phyloP scores from a whole-genome alignment of 2,329 filamentous ascomycete genomes.

The Graphium sp. region DNA sequence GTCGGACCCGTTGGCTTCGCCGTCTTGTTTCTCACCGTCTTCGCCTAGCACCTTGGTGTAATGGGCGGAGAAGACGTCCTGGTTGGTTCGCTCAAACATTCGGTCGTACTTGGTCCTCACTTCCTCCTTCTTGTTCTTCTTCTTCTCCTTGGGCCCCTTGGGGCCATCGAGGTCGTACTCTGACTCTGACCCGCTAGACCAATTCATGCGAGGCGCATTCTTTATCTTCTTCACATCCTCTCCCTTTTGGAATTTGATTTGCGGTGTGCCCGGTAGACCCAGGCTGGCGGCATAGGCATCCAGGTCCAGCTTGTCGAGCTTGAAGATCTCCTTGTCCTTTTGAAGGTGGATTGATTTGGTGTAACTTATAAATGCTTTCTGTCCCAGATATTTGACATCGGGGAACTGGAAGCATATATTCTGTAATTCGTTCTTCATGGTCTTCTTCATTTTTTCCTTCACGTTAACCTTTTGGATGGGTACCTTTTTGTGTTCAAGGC shows the following conservation, averaged over 20 bases:
- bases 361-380: conserved; percentile 92
- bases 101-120: conserved; percentile 91
- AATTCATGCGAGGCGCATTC: conserved; percentile 57
- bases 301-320: conserved; percentile 65
- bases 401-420: conserved; percentile 93
- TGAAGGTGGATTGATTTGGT: conserved; percentile 72
- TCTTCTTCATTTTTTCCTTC: conserved; percentile 75
- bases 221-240: conserved; percentile 77
- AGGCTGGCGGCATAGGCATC: conserved; percentile 76
- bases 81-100: conserved; percentile 95
- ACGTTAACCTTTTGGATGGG: conserved; percentile 77
- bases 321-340: conserved; percentile 82
- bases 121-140: conserved; percentile 46
- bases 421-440: conserved; percentile 70
- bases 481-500: conserved; percentile 77
- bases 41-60: conserved; percentile 68
- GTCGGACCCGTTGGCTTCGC: conserved; percentile 36
- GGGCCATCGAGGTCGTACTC: conserved; percentile 33
- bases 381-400: conserved; percentile 83
- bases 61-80: conserved; percentile 87
- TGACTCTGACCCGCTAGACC: conserved; percentile 44
- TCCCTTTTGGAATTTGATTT: conserved; percentile 85
- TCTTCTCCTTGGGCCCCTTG: conserved; percentile 22
- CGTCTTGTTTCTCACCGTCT: conserved; percentile 19
- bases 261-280: conserved; percentile 77